These are phyloP conservation scores for Viola pubescens DNA, from an alignment of 441 rosid genomes.

Conservation along the genomic window DNA sequence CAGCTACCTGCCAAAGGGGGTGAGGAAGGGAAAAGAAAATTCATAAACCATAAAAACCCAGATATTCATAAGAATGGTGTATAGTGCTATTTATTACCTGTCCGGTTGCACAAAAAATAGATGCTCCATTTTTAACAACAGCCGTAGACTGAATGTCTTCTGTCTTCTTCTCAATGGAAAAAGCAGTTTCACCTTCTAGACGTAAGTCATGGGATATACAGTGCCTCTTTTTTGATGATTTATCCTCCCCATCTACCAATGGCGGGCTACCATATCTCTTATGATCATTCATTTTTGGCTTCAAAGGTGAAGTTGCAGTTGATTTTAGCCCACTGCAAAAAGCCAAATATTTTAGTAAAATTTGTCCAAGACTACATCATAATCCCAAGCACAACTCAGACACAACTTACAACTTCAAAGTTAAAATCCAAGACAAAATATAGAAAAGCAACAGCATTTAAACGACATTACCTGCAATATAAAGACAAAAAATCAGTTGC, in stretches of 20 bases:
- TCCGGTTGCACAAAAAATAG: constrained; percentile 19
- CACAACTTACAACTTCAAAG: background rate
- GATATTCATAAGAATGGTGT: background rate
- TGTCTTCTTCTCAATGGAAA: constrained; percentile 29
- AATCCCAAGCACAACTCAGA: constrained; percentile 3
- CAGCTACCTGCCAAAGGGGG: constrained; percentile 26
- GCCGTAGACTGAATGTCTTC: constrained; percentile 25
- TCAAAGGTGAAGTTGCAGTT: constrained; percentile 39
- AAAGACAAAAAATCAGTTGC: constrained; percentile 75
- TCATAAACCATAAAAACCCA: constrained; percentile 13
- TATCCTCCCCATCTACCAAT: constrained; percentile 29
- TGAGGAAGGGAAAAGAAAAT: constrained; percentile 5
- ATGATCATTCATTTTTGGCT: constrained; percentile 32
- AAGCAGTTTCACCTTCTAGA: constrained; percentile 24
- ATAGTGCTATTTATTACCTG: constrained; percentile 34
- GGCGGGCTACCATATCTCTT: constrained; percentile 47
- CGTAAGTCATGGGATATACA: constrained; percentile 26
- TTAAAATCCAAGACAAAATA: too few relatives aligned
- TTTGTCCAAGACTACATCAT: background rate
- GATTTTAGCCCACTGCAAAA: constrained; percentile 55
- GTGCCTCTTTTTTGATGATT: constrained; percentile 45
- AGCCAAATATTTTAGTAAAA: constrained; percentile 10
- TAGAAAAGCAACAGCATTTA: background rate
- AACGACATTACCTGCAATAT: constrained; percentile 66
- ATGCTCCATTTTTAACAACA: constrained; percentile 27